Conservation (phyloP, 352 stramenopile species). For the Phytopythium montanum region DNA sequence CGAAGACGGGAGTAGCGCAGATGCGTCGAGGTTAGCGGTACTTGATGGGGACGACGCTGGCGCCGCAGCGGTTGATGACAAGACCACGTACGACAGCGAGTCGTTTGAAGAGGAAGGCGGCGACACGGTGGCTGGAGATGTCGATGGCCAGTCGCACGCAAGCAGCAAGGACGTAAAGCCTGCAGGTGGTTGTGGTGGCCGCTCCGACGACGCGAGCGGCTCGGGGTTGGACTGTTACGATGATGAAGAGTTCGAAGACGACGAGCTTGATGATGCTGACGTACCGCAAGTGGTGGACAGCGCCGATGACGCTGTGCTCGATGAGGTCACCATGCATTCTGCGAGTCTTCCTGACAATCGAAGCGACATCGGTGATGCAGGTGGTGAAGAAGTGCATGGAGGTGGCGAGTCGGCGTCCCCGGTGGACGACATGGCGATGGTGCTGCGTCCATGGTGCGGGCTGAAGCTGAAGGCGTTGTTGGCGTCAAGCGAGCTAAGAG, state of each 20-base stretch:
- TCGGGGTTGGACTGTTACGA: not conserved
- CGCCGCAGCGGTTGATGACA: not conserved
- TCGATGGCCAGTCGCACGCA: not conserved
- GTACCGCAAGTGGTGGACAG: not conserved
- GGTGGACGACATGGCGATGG: not conserved
- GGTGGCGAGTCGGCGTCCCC: too few relatives aligned
- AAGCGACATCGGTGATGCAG: not conserved
- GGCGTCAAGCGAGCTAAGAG: not conserved
- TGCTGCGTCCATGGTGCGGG: not conserved
- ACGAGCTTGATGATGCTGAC: not conserved
- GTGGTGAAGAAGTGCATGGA: not conserved
- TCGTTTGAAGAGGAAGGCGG: conserved; percentile 1
- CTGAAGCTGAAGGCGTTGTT: not conserved
- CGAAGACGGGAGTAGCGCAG: conserved; percentile 1
- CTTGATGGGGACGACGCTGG: not conserved
- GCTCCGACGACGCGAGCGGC: not conserved
- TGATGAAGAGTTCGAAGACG: conserved; percentile 9
- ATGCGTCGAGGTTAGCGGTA: too few relatives aligned
- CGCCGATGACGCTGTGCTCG: not conserved
- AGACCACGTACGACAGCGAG: conserved; percentile 12
- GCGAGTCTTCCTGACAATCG: not conserved
- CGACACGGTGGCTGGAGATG: not conserved
- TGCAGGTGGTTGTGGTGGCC: not conserved
- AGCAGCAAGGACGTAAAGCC: not conserved
- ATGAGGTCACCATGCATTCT: not conserved